Conservation (phyloP, 345 rosid genomes). For the Murraya koenigii region DNA sequence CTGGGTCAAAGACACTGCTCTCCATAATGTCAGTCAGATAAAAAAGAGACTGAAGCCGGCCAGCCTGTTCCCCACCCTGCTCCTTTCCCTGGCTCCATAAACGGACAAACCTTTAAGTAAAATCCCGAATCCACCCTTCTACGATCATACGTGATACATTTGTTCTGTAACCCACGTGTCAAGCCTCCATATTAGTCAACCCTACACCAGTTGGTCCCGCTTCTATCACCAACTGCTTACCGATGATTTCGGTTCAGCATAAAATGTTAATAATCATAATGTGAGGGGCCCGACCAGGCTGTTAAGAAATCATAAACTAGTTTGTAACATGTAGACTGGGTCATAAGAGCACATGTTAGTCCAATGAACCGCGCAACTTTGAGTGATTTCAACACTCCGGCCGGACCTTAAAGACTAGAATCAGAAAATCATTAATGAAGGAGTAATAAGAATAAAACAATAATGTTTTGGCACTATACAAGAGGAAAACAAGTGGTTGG, state of each 20-base stretch:
- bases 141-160: not conserved
- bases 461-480: not conserved
- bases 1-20: conserved; percentile 9
- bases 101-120: not conserved
- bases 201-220: not conserved
- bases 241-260: not conserved
- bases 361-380: not conserved
- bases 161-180: not conserved
- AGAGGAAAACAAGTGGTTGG: not conserved
- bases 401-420: not conserved
- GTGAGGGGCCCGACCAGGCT: not conserved
- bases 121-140: not conserved
- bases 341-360: not conserved
- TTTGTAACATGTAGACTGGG: not conserved
- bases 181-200: not conserved
- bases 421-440: not conserved
- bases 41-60: conserved; percentile 15
- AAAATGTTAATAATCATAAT: not conserved
- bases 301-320: not conserved
- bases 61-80: conserved; percentile 34
- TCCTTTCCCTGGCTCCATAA: not conserved
- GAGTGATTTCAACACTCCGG: not conserved
- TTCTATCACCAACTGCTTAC: not conserved
- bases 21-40: not conserved
- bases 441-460: not conserved